Conservation (phyloP, 2,329 filamentous ascomycete genomes). For the Colletotrichum aenigma region DNA sequence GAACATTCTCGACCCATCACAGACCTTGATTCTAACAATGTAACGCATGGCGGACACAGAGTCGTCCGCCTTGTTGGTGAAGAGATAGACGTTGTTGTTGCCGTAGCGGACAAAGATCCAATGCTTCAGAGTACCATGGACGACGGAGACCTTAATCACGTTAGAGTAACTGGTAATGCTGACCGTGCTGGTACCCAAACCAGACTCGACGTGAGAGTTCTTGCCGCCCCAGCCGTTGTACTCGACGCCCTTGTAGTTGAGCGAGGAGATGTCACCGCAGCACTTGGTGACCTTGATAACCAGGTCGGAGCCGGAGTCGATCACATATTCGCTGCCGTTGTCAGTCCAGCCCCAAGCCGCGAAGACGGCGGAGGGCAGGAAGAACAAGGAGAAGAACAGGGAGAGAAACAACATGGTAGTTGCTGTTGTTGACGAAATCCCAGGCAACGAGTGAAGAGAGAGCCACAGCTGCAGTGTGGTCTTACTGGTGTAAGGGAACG, state of each 20-base stretch:
- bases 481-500: neutral
- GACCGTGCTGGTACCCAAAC: slow-evolving; percentile 33
- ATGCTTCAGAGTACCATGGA: slow-evolving; percentile 36
- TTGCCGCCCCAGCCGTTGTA: slow-evolving; percentile 33
- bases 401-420: slow-evolving; percentile 29
- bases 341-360: slow-evolving; percentile 45
- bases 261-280: slow-evolving; percentile 37
- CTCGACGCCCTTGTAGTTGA: slow-evolving; percentile 35
- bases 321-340: slow-evolving; percentile 40
- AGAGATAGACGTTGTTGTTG: slow-evolving; percentile 43
- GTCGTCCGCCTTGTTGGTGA: slow-evolving; percentile 44
- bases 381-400: slow-evolving; percentile 27
- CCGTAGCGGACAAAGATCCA: slow-evolving; percentile 35
- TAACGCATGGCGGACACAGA: slow-evolving; percentile 42
- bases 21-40: slow-evolving; percentile 35
- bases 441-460: neutral
- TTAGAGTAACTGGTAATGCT: slow-evolving; percentile 30
- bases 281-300: slow-evolving; percentile 38
- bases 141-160: slow-evolving; percentile 39
- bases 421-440: neutral
- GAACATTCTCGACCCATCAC: neutral
- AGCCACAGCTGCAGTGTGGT: neutral
- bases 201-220: slow-evolving; percentile 35
- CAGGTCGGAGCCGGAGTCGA: slow-evolving; percentile 34
- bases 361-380: slow-evolving; percentile 31